A percentile compares a stretch with the other conserved stretches of the same genome.
Evolutionary conservation across 768 basidiomycete genomes (phyloP).

Genomic region (Termitomyces bulborhizus): DNA sequence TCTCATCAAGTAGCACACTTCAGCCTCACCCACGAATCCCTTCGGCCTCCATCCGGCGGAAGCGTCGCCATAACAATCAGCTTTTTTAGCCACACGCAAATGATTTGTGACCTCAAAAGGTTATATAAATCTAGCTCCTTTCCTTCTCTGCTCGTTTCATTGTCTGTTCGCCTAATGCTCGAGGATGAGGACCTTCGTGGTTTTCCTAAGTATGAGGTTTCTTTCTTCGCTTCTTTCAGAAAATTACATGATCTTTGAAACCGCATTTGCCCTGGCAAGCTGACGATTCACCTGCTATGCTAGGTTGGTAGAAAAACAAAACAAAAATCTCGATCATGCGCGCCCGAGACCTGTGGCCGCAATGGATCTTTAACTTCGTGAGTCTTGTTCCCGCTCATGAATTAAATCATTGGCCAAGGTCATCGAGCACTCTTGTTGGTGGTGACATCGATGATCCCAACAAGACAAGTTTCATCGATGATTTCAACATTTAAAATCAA

Average conservation of each 20-base stretch:
- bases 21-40: background rate
- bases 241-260: background rate
- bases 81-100: no score
- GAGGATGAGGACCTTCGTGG: background rate
- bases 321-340: background rate
- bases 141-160: no score
- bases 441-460: background rate
- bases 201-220: no score
- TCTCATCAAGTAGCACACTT: background rate
- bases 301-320: background rate
- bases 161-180: background rate
- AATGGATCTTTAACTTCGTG: background rate
- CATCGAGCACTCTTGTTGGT: background rate
- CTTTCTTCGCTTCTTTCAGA: background rate
- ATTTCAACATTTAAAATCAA: background rate
- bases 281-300: no score
- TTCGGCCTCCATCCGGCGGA: background rate
- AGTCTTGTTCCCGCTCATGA: background rate
- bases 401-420: background rate
- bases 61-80: background rate
- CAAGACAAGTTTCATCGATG: background rate
- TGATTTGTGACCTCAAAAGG: background rate
- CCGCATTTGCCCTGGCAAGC: background rate
- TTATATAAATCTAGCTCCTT: background rate
- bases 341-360: background rate